phyloP scores from a whole-genome alignment of 2,329 filamentous ascomycete genomes.

The Sclerotinia minor region DNA sequence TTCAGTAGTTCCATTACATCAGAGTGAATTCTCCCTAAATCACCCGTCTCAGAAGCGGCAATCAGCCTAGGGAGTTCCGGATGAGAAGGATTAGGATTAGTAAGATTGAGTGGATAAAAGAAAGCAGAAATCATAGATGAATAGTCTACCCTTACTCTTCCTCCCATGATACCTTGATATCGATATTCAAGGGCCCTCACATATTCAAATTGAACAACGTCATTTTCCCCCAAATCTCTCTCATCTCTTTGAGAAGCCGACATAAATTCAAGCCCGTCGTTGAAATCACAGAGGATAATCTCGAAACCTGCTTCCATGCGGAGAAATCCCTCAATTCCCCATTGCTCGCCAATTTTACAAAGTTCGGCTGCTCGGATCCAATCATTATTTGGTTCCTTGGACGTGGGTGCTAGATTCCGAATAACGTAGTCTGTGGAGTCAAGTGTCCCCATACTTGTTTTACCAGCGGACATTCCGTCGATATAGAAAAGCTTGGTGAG shows the following conservation, averaged over 20 bases:
- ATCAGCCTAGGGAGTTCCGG: conserved; percentile 34
- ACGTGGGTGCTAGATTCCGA: conserved; percentile 22
- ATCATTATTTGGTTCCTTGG: conserved; percentile 48
- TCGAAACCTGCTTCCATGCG: conserved; percentile 72
- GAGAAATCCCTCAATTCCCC: conserved; percentile 65
- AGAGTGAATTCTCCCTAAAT: conserved; percentile 43
- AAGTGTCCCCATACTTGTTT: conserved; percentile 63
- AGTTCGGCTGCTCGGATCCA: conserved; percentile 53
- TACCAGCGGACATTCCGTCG: conserved; percentile 69
- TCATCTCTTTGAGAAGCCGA: conserved; percentile 30
- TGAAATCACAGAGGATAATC: conserved; percentile 66
- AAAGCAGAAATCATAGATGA: conserved; percentile 39
- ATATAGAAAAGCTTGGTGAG: conserved; percentile 63
- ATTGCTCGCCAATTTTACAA: conserved; percentile 54
- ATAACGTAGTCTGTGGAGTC: conserved; percentile 67
- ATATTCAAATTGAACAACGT: conserved; percentile 40
- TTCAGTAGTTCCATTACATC: conserved; percentile 50
- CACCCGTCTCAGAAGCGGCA: conserved; percentile 11
- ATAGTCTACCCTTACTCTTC: conserved; percentile 38
- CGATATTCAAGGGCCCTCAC: conserved; percentile 45
- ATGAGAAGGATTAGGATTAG: conserved; percentile 34
- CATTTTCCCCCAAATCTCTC: background rate
- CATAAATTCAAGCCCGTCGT: conserved; percentile 37
- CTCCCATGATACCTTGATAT: conserved; percentile 48
- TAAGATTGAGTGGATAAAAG: conserved; percentile 38